A percentile compares a stretch with the other conserved stretches of the same genome.
Evolutionary conservation across 108 stramenopile species (phyloP).

Genomic region (Nitzschia sp.): DNA sequence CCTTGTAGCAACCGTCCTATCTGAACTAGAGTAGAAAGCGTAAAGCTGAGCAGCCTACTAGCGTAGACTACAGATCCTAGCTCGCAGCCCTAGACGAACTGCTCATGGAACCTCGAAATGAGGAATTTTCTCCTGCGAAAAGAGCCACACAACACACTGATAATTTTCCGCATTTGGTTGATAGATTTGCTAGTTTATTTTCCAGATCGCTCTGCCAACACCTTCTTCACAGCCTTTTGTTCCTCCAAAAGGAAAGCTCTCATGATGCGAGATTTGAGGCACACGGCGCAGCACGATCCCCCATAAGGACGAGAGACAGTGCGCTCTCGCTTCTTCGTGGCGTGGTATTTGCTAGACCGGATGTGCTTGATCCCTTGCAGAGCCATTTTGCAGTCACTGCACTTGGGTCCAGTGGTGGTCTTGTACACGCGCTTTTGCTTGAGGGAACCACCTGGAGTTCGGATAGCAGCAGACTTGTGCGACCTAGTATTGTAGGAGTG

Average conservation of each 20-base stretch:
- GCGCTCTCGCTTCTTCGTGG: constrained; percentile 93
- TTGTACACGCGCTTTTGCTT: constrained; percentile 90
- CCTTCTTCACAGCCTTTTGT: constrained; percentile 99
- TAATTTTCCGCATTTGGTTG: too few relatives aligned
- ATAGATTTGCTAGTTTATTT: constrained; percentile 21
- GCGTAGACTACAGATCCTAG: too few relatives aligned
- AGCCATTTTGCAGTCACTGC: constrained; percentile 88
- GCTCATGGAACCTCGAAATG: too few relatives aligned
- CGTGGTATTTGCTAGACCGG: constrained; percentile 54
- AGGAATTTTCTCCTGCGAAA: neutral
- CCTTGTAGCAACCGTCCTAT: too few relatives aligned
- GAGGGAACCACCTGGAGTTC: constrained; percentile 93
- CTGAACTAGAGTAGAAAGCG: too few relatives aligned
- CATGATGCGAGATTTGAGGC: constrained; percentile 94
- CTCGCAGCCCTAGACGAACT: too few relatives aligned
- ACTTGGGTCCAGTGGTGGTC: constrained; percentile 88
- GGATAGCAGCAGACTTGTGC: constrained; percentile 75
- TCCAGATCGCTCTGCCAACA: constrained; percentile 85
- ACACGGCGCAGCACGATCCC: constrained; percentile 85
- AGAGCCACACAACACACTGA: too few relatives aligned
- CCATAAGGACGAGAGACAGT: constrained; percentile 98
- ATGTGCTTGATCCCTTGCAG: constrained; percentile 93
- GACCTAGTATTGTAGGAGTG: constrained; percentile 94
- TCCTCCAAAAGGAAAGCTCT: constrained; percentile 99
- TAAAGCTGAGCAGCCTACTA: too few relatives aligned